phyloP scores from a whole-genome alignment of 768 basidiomycete genomes.

The Amanita brunnescens region DNA sequence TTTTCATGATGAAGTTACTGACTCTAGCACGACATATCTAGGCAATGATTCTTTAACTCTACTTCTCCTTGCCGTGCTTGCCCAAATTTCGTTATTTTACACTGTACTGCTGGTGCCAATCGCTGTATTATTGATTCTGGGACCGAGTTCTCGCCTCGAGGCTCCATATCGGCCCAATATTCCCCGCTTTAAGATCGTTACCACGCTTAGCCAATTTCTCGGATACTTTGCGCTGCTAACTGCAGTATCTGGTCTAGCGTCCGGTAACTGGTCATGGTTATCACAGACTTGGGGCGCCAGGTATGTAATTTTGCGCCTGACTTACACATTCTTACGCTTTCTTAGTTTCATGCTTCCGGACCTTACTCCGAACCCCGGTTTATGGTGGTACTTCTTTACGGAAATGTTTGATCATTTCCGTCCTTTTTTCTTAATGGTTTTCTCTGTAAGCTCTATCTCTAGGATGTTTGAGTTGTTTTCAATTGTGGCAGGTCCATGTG shows the following conservation, averaged over 20 bases:
- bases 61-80: constrained; percentile 59
- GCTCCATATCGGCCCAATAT: constrained; percentile 39
- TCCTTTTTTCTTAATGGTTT: constrained; percentile 90
- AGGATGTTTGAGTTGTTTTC: neutral
- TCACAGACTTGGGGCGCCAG: constrained; percentile 78
- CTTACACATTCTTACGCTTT: constrained; percentile 1
- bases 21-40: constrained; percentile 18
- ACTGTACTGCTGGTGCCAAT: constrained; percentile 59
- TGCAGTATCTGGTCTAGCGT: constrained; percentile 42
- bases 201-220: constrained; percentile 40
- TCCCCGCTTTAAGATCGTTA: constrained; percentile 21
- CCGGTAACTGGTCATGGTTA: constrained; percentile 63
- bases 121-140: constrained; percentile 50
- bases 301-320: constrained; percentile 27
- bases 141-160: constrained; percentile 60
- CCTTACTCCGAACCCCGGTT: constrained; percentile 85
- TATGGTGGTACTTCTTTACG: constrained; percentile 99
- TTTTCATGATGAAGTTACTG: neutral
- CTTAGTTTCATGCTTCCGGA: constrained; percentile 74
- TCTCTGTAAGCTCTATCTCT: constrained; percentile 55
- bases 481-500: constrained; percentile 57
- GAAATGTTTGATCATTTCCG: constrained; percentile 99
- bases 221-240: constrained; percentile 42
- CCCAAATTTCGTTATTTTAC: constrained; percentile 68
- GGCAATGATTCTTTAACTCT: constrained; percentile 52